phyloP scores from a whole-genome alignment of 2,329 filamentous ascomycete genomes.

The Pseudogymnoascus sp. region DNA sequence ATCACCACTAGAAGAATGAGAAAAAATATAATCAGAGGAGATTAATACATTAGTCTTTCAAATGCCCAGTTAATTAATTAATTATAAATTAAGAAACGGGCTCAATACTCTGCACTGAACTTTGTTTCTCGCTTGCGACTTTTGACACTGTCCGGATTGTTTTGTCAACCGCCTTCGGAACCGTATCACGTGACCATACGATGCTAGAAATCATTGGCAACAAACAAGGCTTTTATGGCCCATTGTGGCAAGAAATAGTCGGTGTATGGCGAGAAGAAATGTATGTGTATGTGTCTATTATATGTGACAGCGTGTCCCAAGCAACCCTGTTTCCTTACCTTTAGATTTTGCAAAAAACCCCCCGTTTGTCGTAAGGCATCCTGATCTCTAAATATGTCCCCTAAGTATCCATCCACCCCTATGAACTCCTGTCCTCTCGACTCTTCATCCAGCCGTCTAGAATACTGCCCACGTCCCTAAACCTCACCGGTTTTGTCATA shows the following conservation, averaged over 20 bases:
- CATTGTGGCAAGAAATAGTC: neutral
- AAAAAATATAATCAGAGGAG: no score
- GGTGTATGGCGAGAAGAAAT: neutral
- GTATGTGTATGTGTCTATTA: neutral
- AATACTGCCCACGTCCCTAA: slow-evolving; percentile 20
- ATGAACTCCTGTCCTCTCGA: neutral
- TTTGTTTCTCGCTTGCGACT: no score
- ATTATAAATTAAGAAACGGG: no score
- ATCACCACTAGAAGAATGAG: no score
- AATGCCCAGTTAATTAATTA: no score
- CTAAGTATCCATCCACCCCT: neutral
- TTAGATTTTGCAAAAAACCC: neutral
- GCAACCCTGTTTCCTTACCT: neutral
- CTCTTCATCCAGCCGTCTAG: slow-evolving; percentile 18
- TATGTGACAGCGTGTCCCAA: neutral
- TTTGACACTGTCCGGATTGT: no score
- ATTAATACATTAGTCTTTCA: no score
- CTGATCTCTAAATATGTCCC: neutral
- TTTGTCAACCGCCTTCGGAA: no score
- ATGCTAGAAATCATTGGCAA: neutral
- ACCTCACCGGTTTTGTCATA: slow-evolving; percentile 42
- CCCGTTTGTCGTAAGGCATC: neutral
- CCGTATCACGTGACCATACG: neutral
- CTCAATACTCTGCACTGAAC: no score
- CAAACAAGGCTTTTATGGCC: neutral